Evolutionary conservation across 2,329 filamentous ascomycete species (phyloP), one percentile per base, ranked within the genome.

Genomic region (Diaporthe velutina): DNA sequence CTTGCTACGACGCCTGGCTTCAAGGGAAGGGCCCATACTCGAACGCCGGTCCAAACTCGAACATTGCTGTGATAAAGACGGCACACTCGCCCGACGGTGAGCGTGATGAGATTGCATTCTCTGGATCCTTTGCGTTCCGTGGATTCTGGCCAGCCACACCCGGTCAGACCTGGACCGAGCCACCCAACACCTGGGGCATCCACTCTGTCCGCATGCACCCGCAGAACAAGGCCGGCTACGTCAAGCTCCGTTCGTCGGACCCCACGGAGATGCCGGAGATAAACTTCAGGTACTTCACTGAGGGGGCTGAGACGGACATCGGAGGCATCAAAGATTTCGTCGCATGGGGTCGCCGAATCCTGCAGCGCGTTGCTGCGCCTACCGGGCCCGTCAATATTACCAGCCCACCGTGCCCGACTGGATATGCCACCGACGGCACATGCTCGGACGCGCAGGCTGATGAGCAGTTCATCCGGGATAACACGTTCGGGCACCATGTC

Each of bases 261-360:
- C 91, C 92, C 0, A 87, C 88, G 0, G 92, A 93, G 70, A 87
- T 88, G 28, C 92, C 93, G 0, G 82, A 88, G 52, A 92, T 93
- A 79, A 86, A 88, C 79, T 91, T 92, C 83, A 90, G 90, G 79
- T 90, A 87, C 79, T 91, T 85, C 84, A 84, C 83, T 12, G 80
- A 86, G 33, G 86, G 88, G 0, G 84, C 86, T 10, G 86, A 86
- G n/a, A 83, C 87, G 79, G 84, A 87, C 52, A 79, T 87, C 1
- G 79, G 81, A 70, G 84, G 83, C 48, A 78, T 85, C 77, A 81
- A 80, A 73, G 81, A 83, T 58, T 79, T 78, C 25, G 78, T 82
- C 2, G 80, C 80, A 7, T 82, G 82, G 77, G 61, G 61, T 10
- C 61, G 61, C 19, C 61, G 61, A 15, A 42, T 50, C 28, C 28